Base-by-base conservation (phyloP, 1,284 basidiomycete species). In the Naganishia sp. region DNA sequence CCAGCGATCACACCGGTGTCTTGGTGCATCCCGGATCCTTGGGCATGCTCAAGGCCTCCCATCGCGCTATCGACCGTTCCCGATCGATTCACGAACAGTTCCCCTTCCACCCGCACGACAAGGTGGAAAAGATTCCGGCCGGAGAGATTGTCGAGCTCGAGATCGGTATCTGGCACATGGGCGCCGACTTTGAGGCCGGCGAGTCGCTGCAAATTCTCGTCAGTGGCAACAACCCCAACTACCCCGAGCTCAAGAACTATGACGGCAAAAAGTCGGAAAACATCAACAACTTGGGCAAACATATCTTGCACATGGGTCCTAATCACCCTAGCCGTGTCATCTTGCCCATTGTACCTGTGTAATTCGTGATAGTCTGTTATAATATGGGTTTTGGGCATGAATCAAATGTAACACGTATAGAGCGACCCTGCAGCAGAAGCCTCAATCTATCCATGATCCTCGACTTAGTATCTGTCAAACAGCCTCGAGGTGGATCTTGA, bases 131-230 rank as follows among this genome's bases (percentile, higher is more conserved):
- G 21, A 68, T 75, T 25, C 50, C 61, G 5, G 66, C 48, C 18
- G 73, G 72, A 46, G 66, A 70, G 55, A 59, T 73, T 23, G 73
- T 73, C 44, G 56, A 67, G 50, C 67, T 74, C 39, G 71, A 72
- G 52, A 74, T 75, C 53, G 71, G 71, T 13, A 68, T 74, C 54
- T 75, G 74, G 74, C 70, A 71, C 21, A 71, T 71, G 61, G 73
- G 71, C 21, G 70, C 72, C 59, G 67, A 69, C 21, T 72, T 73
- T 65, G 70, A 71, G 6, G 67, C 68, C 0, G 74, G 74, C 52
- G 74, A 75, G 66, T 55, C 65, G 3, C 59, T 75, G 23, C 55
- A 69, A 16, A 55, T 73, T 39, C 69, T 69, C 33, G 55, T 73
- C 5, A 60, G 67, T 10, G 72, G 72, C 18, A 70, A 72, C 60